Evolutionary conservation across 257 asterid genomes (phyloP).

Genomic region (Coffea canephora): DNA sequence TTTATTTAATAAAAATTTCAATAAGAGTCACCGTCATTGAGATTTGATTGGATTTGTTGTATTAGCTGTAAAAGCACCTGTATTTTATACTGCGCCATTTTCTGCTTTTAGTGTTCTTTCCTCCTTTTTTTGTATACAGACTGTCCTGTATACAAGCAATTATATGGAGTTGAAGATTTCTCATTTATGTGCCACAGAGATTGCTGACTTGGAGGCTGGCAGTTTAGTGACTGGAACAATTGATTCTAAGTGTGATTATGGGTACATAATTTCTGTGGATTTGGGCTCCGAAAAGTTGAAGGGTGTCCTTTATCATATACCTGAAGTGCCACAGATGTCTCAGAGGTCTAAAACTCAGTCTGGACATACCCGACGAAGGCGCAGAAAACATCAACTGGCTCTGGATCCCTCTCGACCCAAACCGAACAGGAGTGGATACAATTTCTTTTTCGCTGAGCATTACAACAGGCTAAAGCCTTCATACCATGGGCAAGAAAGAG

Average conservation of each 20-base stretch:
- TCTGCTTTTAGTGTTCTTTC: not conserved
- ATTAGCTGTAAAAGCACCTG: not conserved
- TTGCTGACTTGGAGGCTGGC: constrained; percentile 49
- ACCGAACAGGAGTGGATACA: constrained; percentile 78
- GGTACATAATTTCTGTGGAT: constrained; percentile 69
- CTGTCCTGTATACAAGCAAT: not conserved
- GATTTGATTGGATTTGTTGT: not conserved
- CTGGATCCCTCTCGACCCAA: constrained; percentile 75
- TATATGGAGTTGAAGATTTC: not conserved
- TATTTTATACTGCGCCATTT: not conserved
- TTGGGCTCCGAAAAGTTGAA: constrained; percentile 66
- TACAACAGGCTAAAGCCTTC: constrained; percentile 66
- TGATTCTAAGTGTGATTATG: constrained; percentile 84
- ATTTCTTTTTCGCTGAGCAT: constrained; percentile 89
- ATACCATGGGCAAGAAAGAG: constrained; percentile 85
- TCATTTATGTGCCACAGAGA: constrained; percentile 39
- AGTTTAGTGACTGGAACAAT: constrained; percentile 68
- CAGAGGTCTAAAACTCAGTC: constrained; percentile 31
- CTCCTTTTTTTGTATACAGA: not conserved
- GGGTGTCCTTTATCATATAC: constrained; percentile 79
- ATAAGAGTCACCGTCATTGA: not conserved
- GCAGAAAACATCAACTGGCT: constrained; percentile 53
- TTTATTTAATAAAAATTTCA: not conserved
- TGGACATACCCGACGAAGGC: constrained; percentile 32
- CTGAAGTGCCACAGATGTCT: constrained; percentile 35